Conservation (phyloP, 1,284 basidiomycete genomes). For the Irpex sp. region DNA sequence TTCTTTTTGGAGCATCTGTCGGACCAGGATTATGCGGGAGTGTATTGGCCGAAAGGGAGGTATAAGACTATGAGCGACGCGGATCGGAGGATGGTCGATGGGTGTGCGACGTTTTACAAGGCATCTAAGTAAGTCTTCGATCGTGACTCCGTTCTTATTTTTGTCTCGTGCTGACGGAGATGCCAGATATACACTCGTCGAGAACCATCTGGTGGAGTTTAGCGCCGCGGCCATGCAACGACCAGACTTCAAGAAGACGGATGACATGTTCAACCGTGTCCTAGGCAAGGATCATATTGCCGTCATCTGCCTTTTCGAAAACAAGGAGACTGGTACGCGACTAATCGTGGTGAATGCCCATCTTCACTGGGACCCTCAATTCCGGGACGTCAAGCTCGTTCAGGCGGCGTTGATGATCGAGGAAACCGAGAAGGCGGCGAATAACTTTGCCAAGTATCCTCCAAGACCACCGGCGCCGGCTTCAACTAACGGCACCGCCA, state of each 20-base stretch:
- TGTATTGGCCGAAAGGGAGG: slow-evolving; percentile 92
- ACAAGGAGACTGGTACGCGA: slow-evolving; percentile 81
- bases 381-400: slow-evolving; percentile 96
- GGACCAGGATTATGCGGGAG: slow-evolving; percentile 85
- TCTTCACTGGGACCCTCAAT: slow-evolving; percentile 92
- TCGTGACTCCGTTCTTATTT: not conserved
- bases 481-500: slow-evolving; percentile 27
- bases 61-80: slow-evolving; percentile 92
- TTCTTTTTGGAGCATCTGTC: slow-evolving; percentile 83
- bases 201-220: slow-evolving; percentile 95
- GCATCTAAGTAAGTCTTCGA: slow-evolving; percentile 63
- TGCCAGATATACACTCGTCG: slow-evolving; percentile 84
- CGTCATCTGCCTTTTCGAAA: slow-evolving; percentile 86
- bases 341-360: slow-evolving; percentile 91
- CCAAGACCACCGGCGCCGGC: slow-evolving; percentile 46
- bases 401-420: slow-evolving; percentile 92
- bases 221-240: slow-evolving; percentile 91
- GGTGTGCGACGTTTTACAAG: slow-evolving; percentile 97
- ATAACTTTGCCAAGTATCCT: slow-evolving; percentile 83
- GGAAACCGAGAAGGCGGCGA: slow-evolving; percentile 87
- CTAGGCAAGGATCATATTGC: slow-evolving; percentile 96
- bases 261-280: slow-evolving; percentile 99
- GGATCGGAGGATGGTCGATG: slow-evolving; percentile 89
- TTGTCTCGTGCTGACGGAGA: slow-evolving; percentile 4
- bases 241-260: slow-evolving; percentile 95